These are phyloP conservation scores for Zygosaccharomyces gambellarensis DNA, from an alignment of 805 yeast genomes.

Conservation along the genomic window DNA sequence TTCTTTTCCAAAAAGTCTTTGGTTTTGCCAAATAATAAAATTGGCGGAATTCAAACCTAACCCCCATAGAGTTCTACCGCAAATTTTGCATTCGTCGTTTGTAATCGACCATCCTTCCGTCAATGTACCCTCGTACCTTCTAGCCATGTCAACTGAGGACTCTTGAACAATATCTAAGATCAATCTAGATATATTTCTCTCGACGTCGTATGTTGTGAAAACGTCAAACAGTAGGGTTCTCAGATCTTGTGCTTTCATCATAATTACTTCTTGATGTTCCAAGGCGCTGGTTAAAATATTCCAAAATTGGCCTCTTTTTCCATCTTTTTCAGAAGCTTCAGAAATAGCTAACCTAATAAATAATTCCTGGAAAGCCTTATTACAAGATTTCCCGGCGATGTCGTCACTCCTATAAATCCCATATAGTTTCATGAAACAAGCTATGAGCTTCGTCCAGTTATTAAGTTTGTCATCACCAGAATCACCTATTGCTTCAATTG, in stretches of 20 bases:
- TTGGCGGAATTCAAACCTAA: constrained; percentile 46
- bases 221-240: constrained; percentile 57
- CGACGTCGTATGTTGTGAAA: constrained; percentile 59
- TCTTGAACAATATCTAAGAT: constrained; percentile 52
- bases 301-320: constrained; percentile 41
- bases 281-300: constrained; percentile 53
- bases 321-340: constrained; percentile 16
- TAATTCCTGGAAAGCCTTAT: constrained; percentile 17
- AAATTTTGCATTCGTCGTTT: constrained; percentile 61
- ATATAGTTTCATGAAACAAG: constrained; percentile 19
- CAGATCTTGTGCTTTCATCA: constrained; percentile 56
- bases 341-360: constrained; percentile 22
- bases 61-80: constrained; percentile 75
- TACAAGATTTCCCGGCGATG: constrained; percentile 11
- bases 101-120: constrained; percentile 61
- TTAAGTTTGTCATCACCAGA: constrained; percentile 7
- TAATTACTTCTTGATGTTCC: constrained; percentile 41
- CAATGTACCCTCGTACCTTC: constrained; percentile 39
- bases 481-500: constrained; percentile 13
- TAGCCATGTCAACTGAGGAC: constrained; percentile 48
- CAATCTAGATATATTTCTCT: constrained; percentile 49
- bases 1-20: constrained; percentile 28
- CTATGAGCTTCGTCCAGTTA: constrained; percentile 26
- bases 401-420: constrained; percentile 2
- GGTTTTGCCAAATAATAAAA: constrained; percentile 55